Percentiles rank a stretch among this genome's conserved stretches.
Conservation (phyloP, 805 yeast genomes). For the Zygotorulaspora sp. region DNA sequence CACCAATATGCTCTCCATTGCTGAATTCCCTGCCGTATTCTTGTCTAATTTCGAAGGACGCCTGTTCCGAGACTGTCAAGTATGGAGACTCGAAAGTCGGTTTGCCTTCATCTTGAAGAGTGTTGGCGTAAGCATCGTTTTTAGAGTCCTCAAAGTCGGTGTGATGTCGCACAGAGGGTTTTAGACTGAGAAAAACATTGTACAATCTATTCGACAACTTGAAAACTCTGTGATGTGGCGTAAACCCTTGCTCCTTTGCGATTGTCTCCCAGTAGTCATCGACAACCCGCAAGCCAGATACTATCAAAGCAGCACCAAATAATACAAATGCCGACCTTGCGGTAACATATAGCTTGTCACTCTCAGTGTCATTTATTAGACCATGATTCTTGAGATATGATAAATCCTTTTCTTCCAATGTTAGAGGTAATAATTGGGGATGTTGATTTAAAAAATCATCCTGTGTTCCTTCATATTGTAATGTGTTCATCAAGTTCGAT, state of each 20-base stretch:
- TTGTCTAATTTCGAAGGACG: slow-evolving; percentile 24
- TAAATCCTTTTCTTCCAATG: slow-evolving; percentile 37
- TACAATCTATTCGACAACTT: slow-evolving; percentile 21
- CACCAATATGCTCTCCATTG: slow-evolving; percentile 25
- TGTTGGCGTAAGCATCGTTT: not conserved
- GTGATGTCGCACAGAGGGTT: slow-evolving; percentile 15
- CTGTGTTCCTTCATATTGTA: slow-evolving; percentile 40
- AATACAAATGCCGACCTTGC: slow-evolving; percentile 44
- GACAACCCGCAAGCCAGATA: slow-evolving; percentile 43
- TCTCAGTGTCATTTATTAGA: slow-evolving; percentile 24
- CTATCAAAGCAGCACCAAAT: slow-evolving; percentile 48
- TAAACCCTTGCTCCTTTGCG: slow-evolving; percentile 41
- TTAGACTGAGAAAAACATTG: slow-evolving; percentile 9
- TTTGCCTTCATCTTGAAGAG: slow-evolving; percentile 3
- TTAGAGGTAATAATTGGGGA: slow-evolving; percentile 37
- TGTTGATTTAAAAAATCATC: slow-evolving; percentile 44
- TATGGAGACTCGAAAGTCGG: slow-evolving; percentile 23
- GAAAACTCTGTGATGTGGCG: slow-evolving; percentile 43
- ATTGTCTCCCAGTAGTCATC: slow-evolving; percentile 56
- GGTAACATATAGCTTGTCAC: slow-evolving; percentile 32
- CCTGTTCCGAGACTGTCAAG: slow-evolving; percentile 27
- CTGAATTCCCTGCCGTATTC: slow-evolving; percentile 23
- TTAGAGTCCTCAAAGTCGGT: not conserved
- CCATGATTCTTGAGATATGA: slow-evolving; percentile 35
- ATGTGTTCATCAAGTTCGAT: slow-evolving; percentile 35